Evolutionary conservation across 805 yeast genomes (phyloP), one percentile per base, ranked within the genome.

Genomic region (Candida railenensis): DNA sequence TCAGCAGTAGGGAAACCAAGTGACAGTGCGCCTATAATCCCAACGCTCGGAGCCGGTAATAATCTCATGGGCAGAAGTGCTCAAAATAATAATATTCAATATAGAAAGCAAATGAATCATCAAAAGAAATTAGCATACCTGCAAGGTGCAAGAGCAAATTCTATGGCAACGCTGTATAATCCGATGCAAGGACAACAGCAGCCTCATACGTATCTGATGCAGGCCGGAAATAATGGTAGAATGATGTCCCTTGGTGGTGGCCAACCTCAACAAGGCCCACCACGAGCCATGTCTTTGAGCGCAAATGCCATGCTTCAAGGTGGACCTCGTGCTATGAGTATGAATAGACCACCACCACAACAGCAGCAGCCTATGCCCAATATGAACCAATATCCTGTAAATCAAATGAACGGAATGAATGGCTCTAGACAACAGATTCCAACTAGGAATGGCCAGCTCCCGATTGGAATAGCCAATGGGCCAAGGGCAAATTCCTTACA

Each of bases 21-120:
- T 11, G 89, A 84, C 51, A 76, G 91, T 0, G 76, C 89, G 0
- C 91, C 94, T 7, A 81, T 84, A 51, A 86, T 87, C 34, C 95
- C 95, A 4, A 85, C 89, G 0, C 45, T 87, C 3, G 70, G 78
- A 3, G 64, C 76, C 0, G 48, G 54, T 4, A 55, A 52, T 50
- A 62, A 48, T 36, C 47, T 44, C 54, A 63, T 18, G 58, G 56
- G 3, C 53, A 63, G 22, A 28, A 45, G 51, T 20, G 69, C 50
- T 22, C 50, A 65, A 41, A 57, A 71, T 53, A 74, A 74, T 44
- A 83, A 78, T 53, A 70, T 80, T 4, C 83, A 83, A 51, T 87
- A 87, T 59, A 71, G 95, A 53, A 86, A 85, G 53, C 83, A 78
- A 53, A 74, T 82, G 76, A 82, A 83, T 41, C 81, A 80, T 3